Percentiles rank a stretch among this genome's conserved stretches.
Evolutionary conservation across 2,329 filamentous ascomycete genomes (phyloP).

Genomic region (Penicillium concentricum): DNA sequence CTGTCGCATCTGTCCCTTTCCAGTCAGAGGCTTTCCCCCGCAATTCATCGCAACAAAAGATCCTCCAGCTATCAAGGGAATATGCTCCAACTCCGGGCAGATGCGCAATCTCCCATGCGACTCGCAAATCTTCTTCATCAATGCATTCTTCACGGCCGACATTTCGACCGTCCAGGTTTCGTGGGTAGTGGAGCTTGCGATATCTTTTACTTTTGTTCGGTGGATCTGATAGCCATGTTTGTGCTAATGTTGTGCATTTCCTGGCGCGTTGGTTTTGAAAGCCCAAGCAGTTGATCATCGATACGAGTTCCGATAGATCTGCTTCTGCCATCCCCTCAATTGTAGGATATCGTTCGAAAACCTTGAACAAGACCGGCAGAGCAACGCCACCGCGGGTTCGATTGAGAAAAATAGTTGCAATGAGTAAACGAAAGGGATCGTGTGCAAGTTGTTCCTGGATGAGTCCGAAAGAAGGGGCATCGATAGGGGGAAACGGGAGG

Average conservation of each 20-base stretch:
- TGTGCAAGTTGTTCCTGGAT: slow-evolving; percentile 77
- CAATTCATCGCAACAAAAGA: slow-evolving; percentile 82
- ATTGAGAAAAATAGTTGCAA: slow-evolving; percentile 83
- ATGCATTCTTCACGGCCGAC: slow-evolving; percentile 50
- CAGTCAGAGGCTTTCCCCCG: slow-evolving; percentile 65
- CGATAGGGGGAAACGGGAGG: slow-evolving; percentile 65
- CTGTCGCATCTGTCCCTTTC: slow-evolving; percentile 56
- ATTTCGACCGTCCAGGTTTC: slow-evolving; percentile 49
- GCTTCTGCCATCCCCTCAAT: slow-evolving; percentile 62
- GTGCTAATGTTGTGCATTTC: slow-evolving; percentile 69
- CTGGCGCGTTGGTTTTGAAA: slow-evolving; percentile 66
- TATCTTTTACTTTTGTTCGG: slow-evolving; percentile 61
- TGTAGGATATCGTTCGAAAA: slow-evolving; percentile 69
- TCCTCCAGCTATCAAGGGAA: slow-evolving; percentile 85
- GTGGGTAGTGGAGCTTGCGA: slow-evolving; percentile 57
- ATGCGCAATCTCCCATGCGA: slow-evolving; percentile 81
- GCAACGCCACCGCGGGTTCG: slow-evolving; percentile 72
- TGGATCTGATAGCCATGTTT: slow-evolving; percentile 63
- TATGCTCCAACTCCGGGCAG: slow-evolving; percentile 76
- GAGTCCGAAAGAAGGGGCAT: slow-evolving; percentile 66
- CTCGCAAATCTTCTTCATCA: slow-evolving; percentile 49
- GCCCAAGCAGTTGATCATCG: slow-evolving; percentile 68
- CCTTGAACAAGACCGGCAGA: slow-evolving; percentile 69
- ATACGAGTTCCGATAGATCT: slow-evolving; percentile 55
- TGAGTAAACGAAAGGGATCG: slow-evolving; percentile 75